Conservation (phyloP, 805 yeast species). For the Saturnispora mendoncae region DNA sequence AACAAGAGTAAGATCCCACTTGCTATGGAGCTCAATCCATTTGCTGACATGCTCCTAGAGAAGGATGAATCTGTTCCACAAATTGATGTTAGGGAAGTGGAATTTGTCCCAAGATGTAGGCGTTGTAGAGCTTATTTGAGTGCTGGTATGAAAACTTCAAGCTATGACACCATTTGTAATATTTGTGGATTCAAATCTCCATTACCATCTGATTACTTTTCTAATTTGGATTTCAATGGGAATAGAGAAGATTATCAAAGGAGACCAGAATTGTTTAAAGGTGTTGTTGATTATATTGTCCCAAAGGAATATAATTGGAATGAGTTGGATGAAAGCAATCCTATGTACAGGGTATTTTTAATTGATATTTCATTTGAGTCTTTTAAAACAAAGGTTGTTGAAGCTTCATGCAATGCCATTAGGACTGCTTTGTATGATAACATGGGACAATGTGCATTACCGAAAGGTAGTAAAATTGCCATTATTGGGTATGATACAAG, state of each 20-base stretch:
- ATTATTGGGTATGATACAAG: slow-evolving; percentile 69
- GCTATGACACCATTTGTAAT: slow-evolving; percentile 68
- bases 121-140: slow-evolving; percentile 89
- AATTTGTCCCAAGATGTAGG: slow-evolving; percentile 80
- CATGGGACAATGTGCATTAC: slow-evolving; percentile 22
- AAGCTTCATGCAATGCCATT: slow-evolving; percentile 22
- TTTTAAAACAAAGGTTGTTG: slow-evolving; percentile 41
- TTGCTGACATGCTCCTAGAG: slow-evolving; percentile 47
- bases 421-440: slow-evolving; percentile 46
- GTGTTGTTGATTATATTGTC: slow-evolving; percentile 79
- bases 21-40: slow-evolving; percentile 75
- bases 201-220: slow-evolving; percentile 57
- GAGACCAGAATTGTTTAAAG: slow-evolving; percentile 71
- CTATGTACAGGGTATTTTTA: slow-evolving; percentile 38
- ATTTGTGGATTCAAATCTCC: slow-evolving; percentile 72
- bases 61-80: slow-evolving; percentile 48
- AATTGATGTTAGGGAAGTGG: slow-evolving; percentile 46
- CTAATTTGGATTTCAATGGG: slow-evolving; percentile 53
- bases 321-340: slow-evolving; percentile 4
- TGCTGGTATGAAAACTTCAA: slow-evolving; percentile 66
- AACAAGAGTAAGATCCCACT: slow-evolving; percentile 68
- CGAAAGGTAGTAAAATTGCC: slow-evolving; percentile 47
- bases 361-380: slow-evolving; percentile 69
- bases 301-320: slow-evolving; percentile 61
- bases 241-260: slow-evolving; percentile 52